Evolutionary conservation across 1,284 basidiomycete genomes (phyloP), one percentile per base, ranked within the genome.

Genomic region (Hymenochaete sp.): DNA sequence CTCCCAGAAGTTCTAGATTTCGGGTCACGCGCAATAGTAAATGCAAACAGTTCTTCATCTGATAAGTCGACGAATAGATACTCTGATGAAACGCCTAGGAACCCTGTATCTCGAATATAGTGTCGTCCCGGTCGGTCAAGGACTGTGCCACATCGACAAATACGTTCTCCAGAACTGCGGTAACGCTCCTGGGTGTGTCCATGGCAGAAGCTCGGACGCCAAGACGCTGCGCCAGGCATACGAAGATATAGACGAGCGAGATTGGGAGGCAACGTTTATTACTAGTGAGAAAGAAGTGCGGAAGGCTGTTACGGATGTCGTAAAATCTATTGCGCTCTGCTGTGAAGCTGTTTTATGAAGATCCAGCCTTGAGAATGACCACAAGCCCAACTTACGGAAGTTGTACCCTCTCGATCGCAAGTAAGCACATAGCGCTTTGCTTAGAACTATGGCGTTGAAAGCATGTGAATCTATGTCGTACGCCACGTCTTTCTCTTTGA

Each of bases 171-270:
- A 59, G 63, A 47, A 72, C 64, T 8, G 64, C 73, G 27, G 77
- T 55, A 7, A 82, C 77, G 40, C 67, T 67, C 13, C 61, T 58
- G 2, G 77, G 80, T 45, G 75, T 78, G 53, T 75, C 69, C 16
- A 79, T 61, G 0, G 79, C 73, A 9, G 64, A 67, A 0, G 77
- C 75, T 6, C 56, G 49, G 13, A 82, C 61, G 21, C 71, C 73
- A 0, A 82, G 59, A 16, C 73, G 65, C 11, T 67, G 65, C 7
- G 67, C 67, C 36, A 83, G 61, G 3, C 69, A 67, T 5, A 76
- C 68, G 51, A 80, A 82, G 22, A 78, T 56, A 57, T 73, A 77
- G 36, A 73, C 72, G 24, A 82, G 63, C 3, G 76, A 76, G 45
- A 83, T 71, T 0, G 80, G 79, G 38, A 81, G 69, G 0, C 75